Base-by-base conservation (phyloP, 768 basidiomycete genomes). In the Suillus fuscotomentosus region DNA sequence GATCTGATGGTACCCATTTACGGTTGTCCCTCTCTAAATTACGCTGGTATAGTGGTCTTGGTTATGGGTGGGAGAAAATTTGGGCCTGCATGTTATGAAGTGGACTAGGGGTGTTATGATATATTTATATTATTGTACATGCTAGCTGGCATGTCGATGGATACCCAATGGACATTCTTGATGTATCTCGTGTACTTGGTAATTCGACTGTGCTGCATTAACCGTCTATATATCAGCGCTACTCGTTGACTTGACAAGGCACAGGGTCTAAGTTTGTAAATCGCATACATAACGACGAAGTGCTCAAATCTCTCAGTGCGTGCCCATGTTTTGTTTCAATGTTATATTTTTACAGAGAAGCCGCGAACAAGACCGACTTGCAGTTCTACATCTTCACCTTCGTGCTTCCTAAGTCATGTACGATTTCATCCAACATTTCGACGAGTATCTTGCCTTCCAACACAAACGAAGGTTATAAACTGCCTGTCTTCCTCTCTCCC, bases 401-500 rank as follows among this genome's bases (percentile, higher is more conserved):
- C 36, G 9, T 38, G 10, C 22, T 56, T n/a, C 15, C 38, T 2
- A 9, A 39, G 17, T 15, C 38, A 24, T 17, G 22, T 15, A 17
- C 14, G 8, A 39, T 24, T 36, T 57, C 1, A 20, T 60, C 53
- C 24, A 76, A 65, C 8, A 76, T 63, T 22, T 76, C 70, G 27
- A 71, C 65, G 20, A 76, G 59, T 54, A 54, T 55, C 56, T 51
- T 27, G 20, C 31, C 5, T 34, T 13, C 31, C 6, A n/a, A n/a
- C 20, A 10, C 34, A 54, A n/a, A 24, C 5, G 20, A 10, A 31
- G 24, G 9, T 56, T n/a, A 56, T 36, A 9, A 22, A 56, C 7
- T 6, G 7, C 61, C 54, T 41, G 41, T 50, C 36, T 62, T 67
- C 47, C 70, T 69, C 45, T 91, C 88, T 10, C 92, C 92, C 11